Evolutionary conservation across 1,284 basidiomycete genomes (phyloP).

Genomic region (Fomitopsis schrenkii): DNA sequence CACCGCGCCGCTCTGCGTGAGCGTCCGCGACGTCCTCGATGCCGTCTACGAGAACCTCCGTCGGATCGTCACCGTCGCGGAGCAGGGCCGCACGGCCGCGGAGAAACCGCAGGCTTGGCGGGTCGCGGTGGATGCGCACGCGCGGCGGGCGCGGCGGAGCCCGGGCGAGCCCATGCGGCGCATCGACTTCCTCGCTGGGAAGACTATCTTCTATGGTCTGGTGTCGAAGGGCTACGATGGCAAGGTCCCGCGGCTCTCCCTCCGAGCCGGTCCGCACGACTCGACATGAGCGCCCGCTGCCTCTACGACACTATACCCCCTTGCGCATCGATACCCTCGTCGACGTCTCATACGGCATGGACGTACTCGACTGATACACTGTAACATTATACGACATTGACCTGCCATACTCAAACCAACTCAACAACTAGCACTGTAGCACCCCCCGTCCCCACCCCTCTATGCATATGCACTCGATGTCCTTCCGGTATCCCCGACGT

Average conservation of each 20-base stretch:
- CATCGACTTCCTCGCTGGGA: background rate
- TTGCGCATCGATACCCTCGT: background rate
- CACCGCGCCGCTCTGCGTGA: background rate
- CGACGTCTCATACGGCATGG: background rate
- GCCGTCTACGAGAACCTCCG: constrained; percentile 9
- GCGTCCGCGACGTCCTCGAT: constrained; percentile 11
- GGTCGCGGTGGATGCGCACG: background rate
- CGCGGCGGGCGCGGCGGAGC: background rate
- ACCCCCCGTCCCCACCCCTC: background rate
- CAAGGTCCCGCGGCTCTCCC: background rate
- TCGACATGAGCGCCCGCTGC: background rate
- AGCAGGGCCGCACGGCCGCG: background rate
- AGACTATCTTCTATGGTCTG: background rate
- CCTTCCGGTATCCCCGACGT: too few species aligned
- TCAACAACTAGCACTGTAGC: background rate
- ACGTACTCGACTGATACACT: background rate
- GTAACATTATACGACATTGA: background rate
- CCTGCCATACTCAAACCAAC: background rate
- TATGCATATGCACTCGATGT: too few species aligned
- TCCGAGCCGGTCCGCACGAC: background rate
- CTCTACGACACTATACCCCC: background rate
- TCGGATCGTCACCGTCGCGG: background rate
- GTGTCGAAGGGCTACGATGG: background rate
- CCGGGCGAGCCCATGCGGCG: background rate
- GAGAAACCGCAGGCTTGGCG: background rate